Evolutionary conservation across 345 rosid genomes (phyloP), one percentile per base, ranked within the genome.

Genomic region (Angophora floribunda): DNA sequence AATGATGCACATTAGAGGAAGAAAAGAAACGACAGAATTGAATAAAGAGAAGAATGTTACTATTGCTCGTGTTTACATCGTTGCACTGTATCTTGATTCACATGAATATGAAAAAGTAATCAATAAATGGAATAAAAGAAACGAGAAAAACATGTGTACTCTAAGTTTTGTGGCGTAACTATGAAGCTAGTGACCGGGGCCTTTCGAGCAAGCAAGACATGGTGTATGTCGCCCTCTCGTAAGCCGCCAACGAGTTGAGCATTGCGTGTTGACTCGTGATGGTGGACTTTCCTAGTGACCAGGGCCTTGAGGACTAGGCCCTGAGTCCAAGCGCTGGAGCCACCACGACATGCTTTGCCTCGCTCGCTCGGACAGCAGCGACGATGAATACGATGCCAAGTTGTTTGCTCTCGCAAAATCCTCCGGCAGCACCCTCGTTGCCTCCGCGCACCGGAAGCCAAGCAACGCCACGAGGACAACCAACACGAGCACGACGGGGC

Each of bases 301-400:
- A 59, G 91, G 93, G 51, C 94, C 93, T 86, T 17, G 67, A 26
- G 94, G 92, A 51, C 93, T 93, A 50, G 94, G 92, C 47, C 94
- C 94, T 7, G 94, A 90, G 14, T 75, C 87, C 53, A 93, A 52
- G 75, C 89, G 90, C 52, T 87, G 86, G 36, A 92, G 87, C 93
- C 92, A 93, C 26, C 45, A 70, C 2, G 88, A 57, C 93, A 93
- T 90, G 36, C 90, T 86, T 87, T 50, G 89, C 65, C 85, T 90
- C 2, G 91, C 92, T 85, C 67, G 89, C 51, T 90, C 89, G 41
- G 88, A 91, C 5, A 89, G 90, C 15, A 89, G 26, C 19, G 92
- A 63, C 4, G 87, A 36, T 6, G 85, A 75, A 70, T 75, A 87
- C 4, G 91, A 59, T 6, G 89, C 89, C 4, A 90, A 84, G 53